These are phyloP conservation scores for Starmerella floricola DNA, from an alignment of 805 yeast genomes.

Conservation along the genomic window DNA sequence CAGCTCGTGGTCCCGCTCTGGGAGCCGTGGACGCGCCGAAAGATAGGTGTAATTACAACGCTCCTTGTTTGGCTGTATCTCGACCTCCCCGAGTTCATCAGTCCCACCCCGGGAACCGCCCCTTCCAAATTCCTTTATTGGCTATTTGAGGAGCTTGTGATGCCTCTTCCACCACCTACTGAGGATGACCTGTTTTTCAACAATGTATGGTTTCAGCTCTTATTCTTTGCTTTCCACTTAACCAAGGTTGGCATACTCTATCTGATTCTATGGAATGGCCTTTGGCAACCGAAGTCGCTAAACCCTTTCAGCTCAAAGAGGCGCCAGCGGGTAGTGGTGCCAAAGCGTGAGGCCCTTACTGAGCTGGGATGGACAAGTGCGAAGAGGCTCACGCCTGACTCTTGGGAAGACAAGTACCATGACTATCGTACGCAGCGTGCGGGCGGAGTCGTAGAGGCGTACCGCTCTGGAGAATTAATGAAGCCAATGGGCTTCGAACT, in stretches of 20 bases:
- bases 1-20: slow-evolving; percentile 73
- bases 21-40: slow-evolving; percentile 34
- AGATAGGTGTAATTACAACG: slow-evolving; percentile 23
- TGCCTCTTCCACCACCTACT: slow-evolving; percentile 31
- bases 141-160: slow-evolving; percentile 27
- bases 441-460: slow-evolving; percentile 65
- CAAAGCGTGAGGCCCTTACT: slow-evolving; percentile 43
- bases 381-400: slow-evolving; percentile 55
- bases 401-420: slow-evolving; percentile 59
- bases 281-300: slow-evolving; percentile 61
- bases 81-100: slow-evolving; percentile 76
- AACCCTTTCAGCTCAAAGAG: slow-evolving; percentile 28
- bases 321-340: background rate
- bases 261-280: slow-evolving; percentile 51
- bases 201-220: slow-evolving; percentile 47
- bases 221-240: slow-evolving; percentile 65
- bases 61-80: slow-evolving; percentile 69
- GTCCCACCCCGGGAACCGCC: slow-evolving; percentile 88
- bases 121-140: slow-evolving; percentile 48
- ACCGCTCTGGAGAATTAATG: slow-evolving; percentile 55
- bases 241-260: slow-evolving; percentile 48
- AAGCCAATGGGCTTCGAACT: slow-evolving; percentile 47
- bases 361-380: slow-evolving; percentile 92
- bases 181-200: slow-evolving; percentile 37
- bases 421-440: slow-evolving; percentile 47